Evolutionary conservation across 2,329 filamentous ascomycete genomes (phyloP), one percentile per base, ranked within the genome.

Genomic region (Colletotrichum sp.): DNA sequence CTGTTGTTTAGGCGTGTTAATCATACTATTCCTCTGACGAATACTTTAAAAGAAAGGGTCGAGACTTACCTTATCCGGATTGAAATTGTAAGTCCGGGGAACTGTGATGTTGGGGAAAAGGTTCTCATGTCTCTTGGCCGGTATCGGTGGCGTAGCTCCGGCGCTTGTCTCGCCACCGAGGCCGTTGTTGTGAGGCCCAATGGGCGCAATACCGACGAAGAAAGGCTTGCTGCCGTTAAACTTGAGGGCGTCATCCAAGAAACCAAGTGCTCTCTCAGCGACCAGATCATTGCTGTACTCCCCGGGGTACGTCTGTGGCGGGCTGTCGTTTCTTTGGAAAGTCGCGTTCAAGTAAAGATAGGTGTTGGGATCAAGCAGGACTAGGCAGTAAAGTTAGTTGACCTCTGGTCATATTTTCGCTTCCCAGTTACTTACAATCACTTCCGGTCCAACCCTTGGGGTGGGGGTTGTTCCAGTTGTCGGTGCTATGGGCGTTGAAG

Each of bases 131-230:
- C 93, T 86, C 57, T 91, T 85, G 0, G 92, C 88, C 0, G 93
- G 88, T 18, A 93, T 86, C 0, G 92, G 92, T 1, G 87, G 86
- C 8, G 73, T 75, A 26, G 73, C 64, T 30, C 70, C 70, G 0
- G 73, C 26, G 18, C 73, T 75, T 16, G 70, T 75, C 28, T 75
- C 73, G 13, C 73, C 73, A 18, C 73, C 73, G 12, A 36, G 32
- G 22, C 73, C 84, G 75, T 92, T 91, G 26, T 89, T 89, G 79
- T 95, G 94, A 1, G 94, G 93, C 0, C 91, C 93, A 8, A 93
- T 88, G 0, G 93, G 94, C 0, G 93, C 91, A 10, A 94, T 86
- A 0, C 88, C 89, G 6, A 95, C 81, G 80, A 95, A 95, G 83
- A 95, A 95, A 0, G 94, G 94, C 18, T 88, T 86, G 2, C 86